Percentiles rank a stretch among this genome's conserved stretches.
phyloP scores from a whole-genome alignment of 306 rosid genomes.

The Psophocarpus tetragonolobus region DNA sequence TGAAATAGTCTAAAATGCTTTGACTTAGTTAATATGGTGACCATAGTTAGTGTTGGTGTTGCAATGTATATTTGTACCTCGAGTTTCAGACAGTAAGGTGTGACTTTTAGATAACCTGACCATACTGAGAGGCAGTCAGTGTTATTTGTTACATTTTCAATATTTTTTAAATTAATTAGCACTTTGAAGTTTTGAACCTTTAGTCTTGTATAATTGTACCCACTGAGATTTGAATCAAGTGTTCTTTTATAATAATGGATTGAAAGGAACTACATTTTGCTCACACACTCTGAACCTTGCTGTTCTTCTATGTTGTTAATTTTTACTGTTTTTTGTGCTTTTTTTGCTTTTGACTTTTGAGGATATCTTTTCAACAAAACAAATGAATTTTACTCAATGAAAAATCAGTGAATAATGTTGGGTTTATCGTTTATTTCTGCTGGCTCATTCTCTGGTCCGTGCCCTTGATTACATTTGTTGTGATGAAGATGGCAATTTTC shows the following conservation, averaged over 20 bases:
- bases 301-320: not conserved
- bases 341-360: not conserved
- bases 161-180: not conserved
- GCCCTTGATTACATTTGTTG: not conserved
- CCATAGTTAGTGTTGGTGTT: not conserved
- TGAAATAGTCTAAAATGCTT: not conserved
- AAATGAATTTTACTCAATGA: not conserved
- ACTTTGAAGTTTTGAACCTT: constrained; percentile 1
- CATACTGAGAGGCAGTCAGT: not conserved
- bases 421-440: not conserved
- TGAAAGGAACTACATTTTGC: not conserved
- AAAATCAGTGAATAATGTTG: not conserved
- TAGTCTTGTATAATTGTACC: not conserved
- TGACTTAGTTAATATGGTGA: not conserved
- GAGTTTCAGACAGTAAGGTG: not conserved
- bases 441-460: not conserved
- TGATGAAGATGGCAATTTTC: constrained; percentile 21
- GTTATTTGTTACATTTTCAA: not conserved
- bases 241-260: not conserved
- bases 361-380: not conserved
- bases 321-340: not conserved
- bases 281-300: not conserved
- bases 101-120: not conserved
- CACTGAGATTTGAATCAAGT: constrained; percentile 5
- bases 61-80: constrained; percentile 2